A percentile compares a stretch with the other conserved stretches of the same genome.
Conservation (phyloP, 2,329 filamentous ascomycete species). For the Aspergillus sp. region DNA sequence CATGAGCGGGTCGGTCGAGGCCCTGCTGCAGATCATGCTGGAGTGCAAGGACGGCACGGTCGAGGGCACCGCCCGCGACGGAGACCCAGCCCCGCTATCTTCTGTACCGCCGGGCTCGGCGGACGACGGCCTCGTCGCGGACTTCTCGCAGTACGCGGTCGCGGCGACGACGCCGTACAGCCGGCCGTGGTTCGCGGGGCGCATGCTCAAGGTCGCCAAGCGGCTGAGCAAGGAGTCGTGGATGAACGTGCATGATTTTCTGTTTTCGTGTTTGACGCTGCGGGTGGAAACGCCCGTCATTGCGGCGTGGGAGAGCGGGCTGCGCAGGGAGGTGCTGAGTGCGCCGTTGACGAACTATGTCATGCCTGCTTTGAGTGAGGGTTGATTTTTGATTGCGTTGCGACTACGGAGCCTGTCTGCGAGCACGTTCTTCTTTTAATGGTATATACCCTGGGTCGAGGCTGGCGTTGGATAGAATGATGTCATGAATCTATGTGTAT, state of each 20-base stretch:
- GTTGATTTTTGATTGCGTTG: too few relatives aligned
- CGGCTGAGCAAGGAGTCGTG: constrained; percentile 32
- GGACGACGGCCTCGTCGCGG: constrained; percentile 10
- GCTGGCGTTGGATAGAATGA: too few relatives aligned
- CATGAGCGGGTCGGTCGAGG: constrained; percentile 37
- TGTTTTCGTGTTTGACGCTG: constrained; percentile 36
- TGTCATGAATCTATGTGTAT: neutral
- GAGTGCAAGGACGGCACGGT: constrained; percentile 30
- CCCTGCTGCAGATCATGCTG: constrained; percentile 38
- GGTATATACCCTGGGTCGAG: neutral
- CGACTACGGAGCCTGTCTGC: too few relatives aligned
- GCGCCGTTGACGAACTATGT: constrained; percentile 36
- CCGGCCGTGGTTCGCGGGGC: constrained; percentile 39
- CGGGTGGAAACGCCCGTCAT: constrained; percentile 19
- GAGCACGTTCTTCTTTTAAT: neutral
- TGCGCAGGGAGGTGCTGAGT: constrained; percentile 36
- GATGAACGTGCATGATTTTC: constrained; percentile 33
- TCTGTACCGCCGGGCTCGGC: neutral
- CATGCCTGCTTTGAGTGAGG: constrained; percentile 19
- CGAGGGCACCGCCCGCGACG: neutral
- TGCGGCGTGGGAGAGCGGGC: constrained; percentile 28
- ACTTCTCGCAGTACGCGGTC: constrained; percentile 28
- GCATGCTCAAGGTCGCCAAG: constrained; percentile 41
- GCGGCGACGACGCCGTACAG: constrained; percentile 23
- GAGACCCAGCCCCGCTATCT: neutral